A percentile compares a stretch with the other conserved stretches of the same genome.
phyloP scores from a whole-genome alignment of 2,329 filamentous ascomycete genomes.

The Neocatenulostroma microsporum region DNA sequence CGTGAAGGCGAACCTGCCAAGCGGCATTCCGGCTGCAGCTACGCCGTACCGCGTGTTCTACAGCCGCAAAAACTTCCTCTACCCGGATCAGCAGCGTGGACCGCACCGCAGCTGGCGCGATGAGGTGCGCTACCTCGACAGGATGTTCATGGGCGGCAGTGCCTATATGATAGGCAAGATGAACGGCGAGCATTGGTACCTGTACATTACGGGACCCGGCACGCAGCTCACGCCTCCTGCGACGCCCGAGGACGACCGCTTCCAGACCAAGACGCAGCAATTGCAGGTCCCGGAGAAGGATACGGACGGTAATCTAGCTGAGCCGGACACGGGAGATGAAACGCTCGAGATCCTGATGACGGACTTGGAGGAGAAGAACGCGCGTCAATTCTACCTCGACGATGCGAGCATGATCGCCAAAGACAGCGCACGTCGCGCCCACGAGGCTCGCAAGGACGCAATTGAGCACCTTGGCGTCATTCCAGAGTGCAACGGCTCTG shows the following conservation, averaged over 20 bases:
- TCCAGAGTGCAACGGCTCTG: conserved; percentile 40
- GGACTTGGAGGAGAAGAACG: conserved; percentile 58
- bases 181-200: conserved; percentile 99
- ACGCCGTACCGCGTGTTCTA: conserved; percentile 96
- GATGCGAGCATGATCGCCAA: conserved; percentile 86
- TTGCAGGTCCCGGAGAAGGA: conserved; percentile 51
- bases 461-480: conserved; percentile 54
- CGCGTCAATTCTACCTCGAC: conserved; percentile 63
- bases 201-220: conserved; percentile 88
- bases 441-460: conserved; percentile 54
- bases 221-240: conserved; percentile 71
- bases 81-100: conserved; percentile 85
- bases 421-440: conserved; percentile 62
- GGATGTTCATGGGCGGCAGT: conserved; percentile 83
- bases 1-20: conserved; percentile 57
- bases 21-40: conserved; percentile 66
- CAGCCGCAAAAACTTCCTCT: conserved; percentile 97
- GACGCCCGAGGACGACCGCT: conserved; percentile 54
- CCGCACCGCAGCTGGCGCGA: conserved; percentile 97
- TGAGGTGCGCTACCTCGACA: conserved; percentile 86
- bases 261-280: conserved; percentile 52
- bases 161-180: conserved; percentile 99
- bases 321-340: conserved; percentile 53
- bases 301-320: conserved; percentile 22
- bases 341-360: conserved; percentile 65